Conservation (phyloP, 768 basidiomycete species). For the Leccinum rimulosum region DNA sequence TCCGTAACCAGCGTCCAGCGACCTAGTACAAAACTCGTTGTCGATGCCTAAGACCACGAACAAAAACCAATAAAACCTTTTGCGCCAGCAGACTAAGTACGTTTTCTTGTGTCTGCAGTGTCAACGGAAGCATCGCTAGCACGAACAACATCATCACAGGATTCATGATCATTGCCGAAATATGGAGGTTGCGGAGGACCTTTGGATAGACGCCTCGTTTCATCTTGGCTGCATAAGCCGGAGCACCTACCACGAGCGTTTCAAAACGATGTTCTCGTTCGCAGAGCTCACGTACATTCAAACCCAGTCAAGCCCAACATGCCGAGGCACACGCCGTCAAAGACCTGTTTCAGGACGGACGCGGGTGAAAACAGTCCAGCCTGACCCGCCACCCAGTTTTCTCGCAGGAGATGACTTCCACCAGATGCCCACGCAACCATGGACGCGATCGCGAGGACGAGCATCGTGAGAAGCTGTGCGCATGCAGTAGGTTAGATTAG, state of each 20-base stretch:
- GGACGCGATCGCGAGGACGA: constrained; percentile 48
- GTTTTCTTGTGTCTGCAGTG: constrained; percentile 50
- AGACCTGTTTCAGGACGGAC: constrained; percentile 46
- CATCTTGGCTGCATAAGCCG: constrained; percentile 64
- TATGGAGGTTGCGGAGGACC: constrained; percentile 65
- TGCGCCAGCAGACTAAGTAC: constrained; percentile 65
- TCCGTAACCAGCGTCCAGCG: constrained; percentile 60
- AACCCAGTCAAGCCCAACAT: constrained; percentile 74
- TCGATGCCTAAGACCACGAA: neutral
- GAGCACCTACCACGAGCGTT: constrained; percentile 41
- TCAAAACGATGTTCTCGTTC: neutral
- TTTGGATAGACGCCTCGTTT: constrained; percentile 52
- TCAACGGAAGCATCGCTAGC: constrained; percentile 55
- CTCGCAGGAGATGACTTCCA: constrained; percentile 46
- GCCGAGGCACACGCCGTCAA: constrained; percentile 65
- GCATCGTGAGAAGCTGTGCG: constrained; percentile 53
- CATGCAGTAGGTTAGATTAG: neutral
- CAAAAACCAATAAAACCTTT: constrained; percentile 33
- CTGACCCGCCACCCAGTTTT: constrained; percentile 52
- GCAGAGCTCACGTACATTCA: constrained; percentile 44
- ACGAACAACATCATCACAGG: constrained; percentile 56
- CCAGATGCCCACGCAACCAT: constrained; percentile 48
- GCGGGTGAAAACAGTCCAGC: constrained; percentile 26
- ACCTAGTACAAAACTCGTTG: constrained; percentile 34
- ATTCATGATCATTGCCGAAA: constrained; percentile 56